Evolutionary conservation across 305 asterid species (phyloP), one percentile per base, ranked within the genome.

Genomic region (Plantago lanceolata): DNA sequence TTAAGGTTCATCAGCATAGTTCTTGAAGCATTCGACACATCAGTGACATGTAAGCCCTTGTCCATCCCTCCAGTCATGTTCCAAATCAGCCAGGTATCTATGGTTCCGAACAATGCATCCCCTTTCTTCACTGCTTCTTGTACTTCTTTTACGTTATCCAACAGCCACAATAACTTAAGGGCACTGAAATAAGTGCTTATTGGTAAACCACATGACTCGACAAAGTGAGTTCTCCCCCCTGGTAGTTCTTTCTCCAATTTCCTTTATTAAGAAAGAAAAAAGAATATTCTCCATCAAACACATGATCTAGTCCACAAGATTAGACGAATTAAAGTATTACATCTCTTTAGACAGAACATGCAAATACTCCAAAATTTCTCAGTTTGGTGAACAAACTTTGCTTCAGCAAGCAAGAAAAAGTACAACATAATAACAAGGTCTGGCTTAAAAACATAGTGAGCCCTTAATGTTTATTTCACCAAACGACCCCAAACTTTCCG

Each of bases 101-200:
- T 78, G 47, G 98, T 92, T 59, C 98, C 98, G 58, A 92, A 92
- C 35, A 92, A 50, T 7, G 95, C 96, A 60, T 92, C 98, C 15
- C 90, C 96, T 62, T 62, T 73, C 73, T 85, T 72, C 18, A 85
- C 82, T 8, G 96, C 85, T 68, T 76, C 71, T 61, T 82, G 87
- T 12, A 92, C 82, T 2, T 80, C 70, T 7, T 75, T 85, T 0
- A 92, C 96, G 51, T 92, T 92, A 57, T 86, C 93, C 68, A 92
- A 51, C 75, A 92, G 55, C 96, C 98, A 89, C 53, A 92, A 18
- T 49, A 92, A 75, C 77, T 92, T 92, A 57, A 87, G n/a, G 31
- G 96, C 96, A 69, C 98, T 92, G 82, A 92, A 92, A 58, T 92
- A 92, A 63, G 96, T 92, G 83, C 98, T 92, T 66, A 92, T 85